phyloP scores from a whole-genome alignment of 306 rosid species.

The Senna siamea region DNA sequence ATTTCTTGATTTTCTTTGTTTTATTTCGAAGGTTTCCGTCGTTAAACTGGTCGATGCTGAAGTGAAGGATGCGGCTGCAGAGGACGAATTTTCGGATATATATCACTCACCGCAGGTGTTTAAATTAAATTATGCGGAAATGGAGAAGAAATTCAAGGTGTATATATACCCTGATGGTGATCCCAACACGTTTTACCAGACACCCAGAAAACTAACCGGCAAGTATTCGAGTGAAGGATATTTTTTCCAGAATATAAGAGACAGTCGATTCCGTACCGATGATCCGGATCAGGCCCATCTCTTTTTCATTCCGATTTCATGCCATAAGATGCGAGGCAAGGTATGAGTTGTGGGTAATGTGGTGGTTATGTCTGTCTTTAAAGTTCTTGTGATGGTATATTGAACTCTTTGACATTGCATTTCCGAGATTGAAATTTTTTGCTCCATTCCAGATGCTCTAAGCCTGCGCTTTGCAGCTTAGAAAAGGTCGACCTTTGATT shows the following conservation, averaged over 20 bases:
- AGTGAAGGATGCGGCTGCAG: conserved; percentile 7
- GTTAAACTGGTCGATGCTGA: conserved; percentile 30
- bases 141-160: conserved; percentile 86
- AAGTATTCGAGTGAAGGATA: conserved; percentile 94
- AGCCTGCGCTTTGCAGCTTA: background rate
- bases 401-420: background rate
- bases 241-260: conserved; percentile 90
- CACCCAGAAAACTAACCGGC: conserved; percentile 94
- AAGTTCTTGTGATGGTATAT: background rate
- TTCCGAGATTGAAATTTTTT: background rate
- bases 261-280: conserved; percentile 73
- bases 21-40: conserved; percentile 42
- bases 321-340: conserved; percentile 99
- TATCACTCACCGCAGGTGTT: conserved; percentile 80
- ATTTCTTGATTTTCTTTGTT: background rate
- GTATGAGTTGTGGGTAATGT: conserved; percentile 41
- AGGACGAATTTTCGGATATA: conserved; percentile 43
- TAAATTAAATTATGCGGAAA: conserved; percentile 69
- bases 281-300: conserved; percentile 87
- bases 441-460: conserved; percentile 14
- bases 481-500: background rate
- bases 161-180: conserved; percentile 92
- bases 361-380: background rate
- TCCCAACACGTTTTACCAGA: conserved; percentile 88
- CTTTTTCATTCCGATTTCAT: conserved; percentile 92